Percentiles rank a stretch among this genome's conserved stretches.
Evolutionary conservation across 2,329 filamentous ascomycete genomes (phyloP).

Genomic region (Fusarium gaditjirri): DNA sequence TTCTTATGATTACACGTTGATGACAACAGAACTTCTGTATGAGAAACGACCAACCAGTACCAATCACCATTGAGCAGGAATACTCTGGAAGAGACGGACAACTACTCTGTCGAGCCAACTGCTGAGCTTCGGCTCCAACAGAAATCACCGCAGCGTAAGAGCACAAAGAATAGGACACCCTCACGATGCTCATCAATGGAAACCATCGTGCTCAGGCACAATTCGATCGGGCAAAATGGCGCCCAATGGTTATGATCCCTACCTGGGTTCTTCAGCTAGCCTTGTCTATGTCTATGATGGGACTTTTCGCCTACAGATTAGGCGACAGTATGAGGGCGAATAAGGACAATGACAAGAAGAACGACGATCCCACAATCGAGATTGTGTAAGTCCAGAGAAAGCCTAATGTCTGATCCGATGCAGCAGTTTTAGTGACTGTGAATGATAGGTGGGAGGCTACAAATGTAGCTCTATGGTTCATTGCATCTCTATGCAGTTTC

Average conservation of each 20-base stretch:
- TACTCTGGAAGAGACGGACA: slow-evolving; percentile 20
- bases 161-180: not conserved
- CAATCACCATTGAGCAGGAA: slow-evolving; percentile 24
- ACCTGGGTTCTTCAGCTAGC: slow-evolving; percentile 61
- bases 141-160: not conserved
- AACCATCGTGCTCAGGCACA: slow-evolving; percentile 63
- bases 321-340: slow-evolving; percentile 58
- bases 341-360: slow-evolving; percentile 53
- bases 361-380: slow-evolving; percentile 57
- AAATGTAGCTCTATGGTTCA: slow-evolving; percentile 61
- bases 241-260: slow-evolving; percentile 58
- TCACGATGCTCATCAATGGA: slow-evolving; percentile 45
- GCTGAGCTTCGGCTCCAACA: not conserved
- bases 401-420: not conserved
- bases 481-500: slow-evolving; percentile 59
- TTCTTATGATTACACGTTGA: slow-evolving; percentile 5
- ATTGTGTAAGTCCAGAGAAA: slow-evolving; percentile 57
- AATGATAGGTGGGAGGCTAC: slow-evolving; percentile 64
- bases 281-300: slow-evolving; percentile 59
- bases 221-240: slow-evolving; percentile 64
- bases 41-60: slow-evolving; percentile 15
- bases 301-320: slow-evolving; percentile 64
- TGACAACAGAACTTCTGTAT: slow-evolving; percentile 6
- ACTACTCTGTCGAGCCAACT: not conserved
- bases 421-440: not conserved